Evolutionary conservation across 176 grass and related monocot species (phyloP).

Genomic region (Oryza brachyantha): DNA sequence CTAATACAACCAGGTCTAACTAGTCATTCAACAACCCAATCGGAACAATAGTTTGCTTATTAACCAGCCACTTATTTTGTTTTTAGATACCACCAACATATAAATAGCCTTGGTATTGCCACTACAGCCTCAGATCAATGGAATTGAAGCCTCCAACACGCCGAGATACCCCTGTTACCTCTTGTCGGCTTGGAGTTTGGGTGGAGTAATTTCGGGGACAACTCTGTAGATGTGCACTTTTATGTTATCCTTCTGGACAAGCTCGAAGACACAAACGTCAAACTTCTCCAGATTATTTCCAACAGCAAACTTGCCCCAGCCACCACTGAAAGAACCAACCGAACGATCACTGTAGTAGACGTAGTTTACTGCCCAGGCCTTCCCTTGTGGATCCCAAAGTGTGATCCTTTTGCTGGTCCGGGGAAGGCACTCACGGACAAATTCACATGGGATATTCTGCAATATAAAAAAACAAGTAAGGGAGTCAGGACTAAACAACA

Average conservation of each 20-base stretch:
- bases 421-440: slow-evolving; percentile 56
- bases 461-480: slow-evolving; percentile 28
- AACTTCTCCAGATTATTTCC: slow-evolving; percentile 77
- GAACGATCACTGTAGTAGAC: slow-evolving; percentile 36
- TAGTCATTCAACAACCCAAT: slow-evolving; percentile 9
- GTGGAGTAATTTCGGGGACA: slow-evolving; percentile 53
- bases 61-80: slow-evolving; percentile 19
- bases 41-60: background rate
- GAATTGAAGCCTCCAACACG: background rate
- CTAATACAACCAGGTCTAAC: background rate
- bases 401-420: slow-evolving; percentile 48
- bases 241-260: slow-evolving; percentile 59
- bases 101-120: slow-evolving; percentile 32
- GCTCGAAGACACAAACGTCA: slow-evolving; percentile 84
- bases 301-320: slow-evolving; percentile 66
- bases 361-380: slow-evolving; percentile 66
- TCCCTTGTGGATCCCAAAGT: slow-evolving; percentile 70
- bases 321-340: slow-evolving; percentile 58
- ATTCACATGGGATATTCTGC: slow-evolving; percentile 54
- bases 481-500: background rate
- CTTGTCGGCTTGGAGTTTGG: slow-evolving; percentile 8
- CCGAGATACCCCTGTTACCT: slow-evolving; percentile 15
- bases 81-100: background rate
- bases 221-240: slow-evolving; percentile 90
- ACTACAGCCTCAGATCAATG: background rate